Percentiles rank a stretch among this genome's conserved stretches.
phyloP scores from a whole-genome alignment of 306 rosid species.

The Ormosia emarginata region DNA sequence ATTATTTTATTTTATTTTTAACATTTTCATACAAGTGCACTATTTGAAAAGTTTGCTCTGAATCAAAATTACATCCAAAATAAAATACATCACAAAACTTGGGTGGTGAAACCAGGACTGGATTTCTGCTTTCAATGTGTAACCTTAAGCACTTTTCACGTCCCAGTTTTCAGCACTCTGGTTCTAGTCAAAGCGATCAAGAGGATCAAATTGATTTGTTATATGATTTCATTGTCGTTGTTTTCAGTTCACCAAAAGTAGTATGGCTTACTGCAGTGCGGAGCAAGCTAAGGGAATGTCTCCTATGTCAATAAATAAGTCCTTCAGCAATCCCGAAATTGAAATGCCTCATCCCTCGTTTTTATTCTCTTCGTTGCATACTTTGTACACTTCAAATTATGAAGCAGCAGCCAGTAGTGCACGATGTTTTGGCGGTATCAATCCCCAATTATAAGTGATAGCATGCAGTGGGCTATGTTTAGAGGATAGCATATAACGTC shows the following conservation, averaged over 20 bases:
- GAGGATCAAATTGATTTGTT: neutral
- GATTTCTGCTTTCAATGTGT: neutral
- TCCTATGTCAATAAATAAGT: too few relatives aligned
- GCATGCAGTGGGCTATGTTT: neutral
- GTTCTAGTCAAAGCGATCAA: neutral
- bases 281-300: neutral
- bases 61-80: neutral
- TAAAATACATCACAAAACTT: neutral
- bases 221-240: neutral
- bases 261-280: neutral
- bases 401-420: neutral
- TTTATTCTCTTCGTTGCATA: neutral
- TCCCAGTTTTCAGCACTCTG: neutral
- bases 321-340: neutral
- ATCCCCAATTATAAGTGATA: neutral
- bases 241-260: neutral
- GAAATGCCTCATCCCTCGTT: neutral
- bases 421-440: neutral
- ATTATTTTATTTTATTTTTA: neutral
- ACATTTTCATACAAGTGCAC: neutral
- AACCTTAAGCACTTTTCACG: neutral
- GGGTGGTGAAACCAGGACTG: neutral
- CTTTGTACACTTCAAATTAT: neutral
- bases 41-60: neutral
- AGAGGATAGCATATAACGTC: neutral